Conservation (phyloP, 345 rosid genomes). For the Toxicodendron radicans region DNA sequence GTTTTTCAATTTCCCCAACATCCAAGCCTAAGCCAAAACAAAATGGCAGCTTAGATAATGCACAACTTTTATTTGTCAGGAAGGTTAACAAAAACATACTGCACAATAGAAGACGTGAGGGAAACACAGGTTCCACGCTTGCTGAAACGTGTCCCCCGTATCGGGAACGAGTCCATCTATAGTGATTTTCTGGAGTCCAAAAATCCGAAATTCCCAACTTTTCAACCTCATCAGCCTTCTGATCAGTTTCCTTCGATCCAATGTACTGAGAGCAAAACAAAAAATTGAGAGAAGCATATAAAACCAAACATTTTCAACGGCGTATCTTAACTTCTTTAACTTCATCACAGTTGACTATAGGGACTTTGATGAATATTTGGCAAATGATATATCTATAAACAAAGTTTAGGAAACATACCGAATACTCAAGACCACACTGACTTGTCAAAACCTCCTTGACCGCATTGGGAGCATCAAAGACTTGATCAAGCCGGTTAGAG, state of each 20-base stretch:
- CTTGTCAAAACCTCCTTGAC: constrained; percentile 82
- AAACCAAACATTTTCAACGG: neutral
- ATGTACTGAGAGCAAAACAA: constrained; percentile 51
- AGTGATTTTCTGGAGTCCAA: constrained; percentile 96
- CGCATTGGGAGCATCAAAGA: constrained; percentile 88
- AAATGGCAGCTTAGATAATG: neutral
- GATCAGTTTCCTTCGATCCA: constrained; percentile 79
- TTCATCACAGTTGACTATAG: neutral
- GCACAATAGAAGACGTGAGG: constrained; percentile 70
- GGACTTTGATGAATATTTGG: neutral
- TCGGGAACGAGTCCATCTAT: constrained; percentile 83
- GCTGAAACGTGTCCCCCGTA: constrained; percentile 80
- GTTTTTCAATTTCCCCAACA: constrained; percentile 68
- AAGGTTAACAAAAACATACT: constrained; percentile 36
- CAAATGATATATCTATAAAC: constrained; percentile 11
- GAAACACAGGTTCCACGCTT: constrained; percentile 66
- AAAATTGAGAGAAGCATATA: constrained; percentile 13
- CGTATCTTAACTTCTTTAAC: constrained; percentile 8
- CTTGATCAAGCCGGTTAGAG: constrained; percentile 81
- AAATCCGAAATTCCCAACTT: constrained; percentile 67
- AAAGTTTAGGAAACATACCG: constrained; percentile 48
- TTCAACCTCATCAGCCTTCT: constrained; percentile 76
- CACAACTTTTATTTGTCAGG: neutral
- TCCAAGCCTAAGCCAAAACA: constrained; percentile 48
- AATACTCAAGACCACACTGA: constrained; percentile 74